Evolutionary conservation across 495 filamentous ascomycete genomes (phyloP).

Genomic region (Aspergillus olivimuriae): DNA sequence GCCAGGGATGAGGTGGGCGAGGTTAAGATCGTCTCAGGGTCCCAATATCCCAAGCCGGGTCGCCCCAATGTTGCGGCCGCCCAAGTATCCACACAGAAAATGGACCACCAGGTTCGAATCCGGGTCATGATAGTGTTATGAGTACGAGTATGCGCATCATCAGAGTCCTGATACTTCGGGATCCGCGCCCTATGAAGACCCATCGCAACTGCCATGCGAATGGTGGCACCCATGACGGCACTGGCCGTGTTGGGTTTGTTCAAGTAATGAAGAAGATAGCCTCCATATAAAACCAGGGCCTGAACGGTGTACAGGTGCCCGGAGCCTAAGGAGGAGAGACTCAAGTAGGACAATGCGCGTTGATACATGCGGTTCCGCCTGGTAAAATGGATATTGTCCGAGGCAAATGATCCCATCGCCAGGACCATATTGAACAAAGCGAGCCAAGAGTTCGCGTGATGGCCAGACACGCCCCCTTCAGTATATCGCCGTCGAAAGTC

Average conservation of each 20-base stretch:
- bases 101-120: not conserved
- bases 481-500: conserved; percentile 1
- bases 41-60: not conserved
- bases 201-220: not conserved
- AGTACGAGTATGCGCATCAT: not conserved
- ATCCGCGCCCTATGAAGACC: not conserved
- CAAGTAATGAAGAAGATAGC: not conserved
- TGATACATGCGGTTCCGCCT: not conserved
- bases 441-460: not conserved
- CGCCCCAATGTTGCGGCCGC: not conserved
- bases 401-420: not conserved
- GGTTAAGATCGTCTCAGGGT: not conserved
- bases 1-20: not conserved
- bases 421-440: conserved; percentile 1
- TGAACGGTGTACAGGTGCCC: conserved; percentile 1
- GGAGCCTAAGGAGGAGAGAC: not conserved
- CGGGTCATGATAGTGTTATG: not conserved
- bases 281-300: not conserved
- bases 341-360: not conserved
- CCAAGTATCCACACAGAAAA: conserved; percentile 3
- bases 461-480: not conserved
- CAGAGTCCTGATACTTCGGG: not conserved
- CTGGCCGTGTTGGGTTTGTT: not conserved
- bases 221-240: not conserved
- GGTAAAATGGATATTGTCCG: not conserved